A percentile compares a stretch with the other conserved stretches of the same genome.
These are phyloP conservation scores for Tricholoma sp. DNA, from an alignment of 768 basidiomycete genomes.

Conservation along the genomic window DNA sequence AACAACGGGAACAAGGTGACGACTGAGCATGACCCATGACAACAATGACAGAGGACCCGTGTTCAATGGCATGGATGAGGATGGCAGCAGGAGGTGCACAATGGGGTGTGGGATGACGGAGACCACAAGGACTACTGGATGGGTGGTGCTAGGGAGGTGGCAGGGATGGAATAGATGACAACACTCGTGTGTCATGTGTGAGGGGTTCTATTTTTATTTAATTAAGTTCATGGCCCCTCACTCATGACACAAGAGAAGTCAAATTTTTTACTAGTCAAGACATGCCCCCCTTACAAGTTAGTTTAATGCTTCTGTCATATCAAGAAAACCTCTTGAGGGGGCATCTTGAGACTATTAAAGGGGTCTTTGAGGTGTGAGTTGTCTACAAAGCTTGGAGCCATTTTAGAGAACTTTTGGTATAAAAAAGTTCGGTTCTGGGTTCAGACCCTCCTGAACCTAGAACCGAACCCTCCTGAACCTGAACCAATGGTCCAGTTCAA, in stretches of 20 bases:
- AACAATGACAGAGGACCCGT: no score
- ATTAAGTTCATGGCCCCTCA: neutral
- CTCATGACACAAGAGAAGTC: neutral
- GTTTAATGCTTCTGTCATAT: no score
- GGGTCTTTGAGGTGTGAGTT: no score
- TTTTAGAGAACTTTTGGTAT: no score
- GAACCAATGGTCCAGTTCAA: no score
- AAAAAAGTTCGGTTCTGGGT: no score
- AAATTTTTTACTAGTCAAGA: neutral
- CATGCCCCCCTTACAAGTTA: neutral
- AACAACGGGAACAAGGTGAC: neutral
- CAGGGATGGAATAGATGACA: neutral
- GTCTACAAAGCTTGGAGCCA: no score
- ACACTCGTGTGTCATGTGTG: neutral
- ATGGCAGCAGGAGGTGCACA: neutral
- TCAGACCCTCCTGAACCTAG: no score
- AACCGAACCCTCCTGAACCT: no score
- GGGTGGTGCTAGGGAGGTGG: no score
- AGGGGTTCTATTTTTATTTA: neutral
- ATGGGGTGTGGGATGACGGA: neutral
- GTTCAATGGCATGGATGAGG: neutral
- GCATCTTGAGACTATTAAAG: no score
- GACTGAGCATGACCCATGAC: neutral
- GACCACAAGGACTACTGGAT: neutral
- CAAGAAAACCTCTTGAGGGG: no score